These are phyloP conservation scores for Penicillium verhagenii DNA, from an alignment of 495 filamentous ascomycete species.

Conservation along the genomic window DNA sequence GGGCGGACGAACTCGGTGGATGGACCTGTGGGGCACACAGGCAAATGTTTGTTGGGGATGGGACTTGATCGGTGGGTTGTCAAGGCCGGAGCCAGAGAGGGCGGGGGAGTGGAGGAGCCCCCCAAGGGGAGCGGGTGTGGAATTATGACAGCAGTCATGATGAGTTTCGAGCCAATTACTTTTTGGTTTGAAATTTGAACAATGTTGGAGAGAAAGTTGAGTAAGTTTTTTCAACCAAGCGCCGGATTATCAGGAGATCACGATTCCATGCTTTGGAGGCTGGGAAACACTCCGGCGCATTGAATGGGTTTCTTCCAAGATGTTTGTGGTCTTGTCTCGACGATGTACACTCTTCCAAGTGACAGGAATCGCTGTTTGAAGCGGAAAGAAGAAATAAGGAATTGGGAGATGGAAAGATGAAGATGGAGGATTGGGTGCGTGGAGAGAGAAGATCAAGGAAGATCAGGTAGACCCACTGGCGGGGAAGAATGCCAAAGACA, in stretches of 20 bases:
- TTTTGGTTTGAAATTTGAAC: no score
- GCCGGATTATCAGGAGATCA: background rate
- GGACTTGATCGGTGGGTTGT: constrained; percentile 50
- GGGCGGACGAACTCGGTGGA: constrained; percentile 55
- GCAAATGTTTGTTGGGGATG: constrained; percentile 89
- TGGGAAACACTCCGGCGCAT: background rate
- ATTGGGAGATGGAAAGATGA: background rate
- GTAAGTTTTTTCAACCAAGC: background rate
- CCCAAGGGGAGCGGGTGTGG: constrained; percentile 47
- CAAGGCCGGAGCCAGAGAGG: constrained; percentile 37
- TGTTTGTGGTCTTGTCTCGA: no score
- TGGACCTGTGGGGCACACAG: constrained; percentile 77
- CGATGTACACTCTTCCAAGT: no score
- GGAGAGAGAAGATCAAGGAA: constrained; percentile 4
- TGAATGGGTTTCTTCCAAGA: no score
- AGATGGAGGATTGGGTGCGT: constrained; percentile 4
- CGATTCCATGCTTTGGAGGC: constrained; percentile 15
- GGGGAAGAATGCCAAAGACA: background rate
- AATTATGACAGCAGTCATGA: constrained; percentile 54
- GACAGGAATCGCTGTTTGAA: no score
- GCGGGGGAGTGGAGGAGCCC: constrained; percentile 47
- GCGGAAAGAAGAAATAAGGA: no score
- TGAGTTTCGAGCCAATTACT: constrained; percentile 9
- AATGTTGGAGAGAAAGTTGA: no score
- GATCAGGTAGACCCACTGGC: constrained; percentile 5